Evolutionary conservation across 345 rosid genomes (phyloP), one percentile per base, ranked within the genome.

Genomic region (Crucihimalaya himalaica): DNA sequence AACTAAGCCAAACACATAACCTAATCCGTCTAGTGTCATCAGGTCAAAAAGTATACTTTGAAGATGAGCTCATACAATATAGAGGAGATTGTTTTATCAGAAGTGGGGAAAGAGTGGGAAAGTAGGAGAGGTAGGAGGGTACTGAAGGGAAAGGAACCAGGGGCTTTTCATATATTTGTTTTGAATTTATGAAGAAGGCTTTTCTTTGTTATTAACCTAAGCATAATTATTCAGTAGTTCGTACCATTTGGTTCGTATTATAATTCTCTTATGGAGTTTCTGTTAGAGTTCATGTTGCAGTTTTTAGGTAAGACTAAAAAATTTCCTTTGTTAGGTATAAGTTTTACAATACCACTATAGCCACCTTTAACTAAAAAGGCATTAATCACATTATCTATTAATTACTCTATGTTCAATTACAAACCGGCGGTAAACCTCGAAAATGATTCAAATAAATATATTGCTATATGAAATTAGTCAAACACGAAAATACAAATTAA

Each of bases 401-500:
- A 29, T 7, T 31, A 35, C 48, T 37, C 5, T 25, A 40, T 23
- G 48, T 25, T 23, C n/a, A 37, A 16, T 12, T 53, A 15, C 8
- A 21, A 18, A 15, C 21, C 18, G 10, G 31, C 19, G 32, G 19
- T 67, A 37, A 27, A 53, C 32, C 31, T 40, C 18, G 51, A 46
- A n/a, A 55, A 16, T 9, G 21, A 29, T 15, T 32, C 16, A 21
- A 21, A 23, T 34, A 47, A 29, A 48, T 48, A 37, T 5, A 57
- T 39, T 28, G 51, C 32, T 27, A 46, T 52, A 35, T 48, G 58
- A 66, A 56, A 23, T 3, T 66, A 20, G 59, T 68, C 29, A 20
- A 61, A 68, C 47, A 29, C 11, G 46, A 59, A 3, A 11, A 68
- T 31, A 54, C 16, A 42, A 75, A 34, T 34, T 34, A 34, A 48